Conservation (phyloP, 208 protist species). For the Leptomonas pyrrhocoris region DNA sequence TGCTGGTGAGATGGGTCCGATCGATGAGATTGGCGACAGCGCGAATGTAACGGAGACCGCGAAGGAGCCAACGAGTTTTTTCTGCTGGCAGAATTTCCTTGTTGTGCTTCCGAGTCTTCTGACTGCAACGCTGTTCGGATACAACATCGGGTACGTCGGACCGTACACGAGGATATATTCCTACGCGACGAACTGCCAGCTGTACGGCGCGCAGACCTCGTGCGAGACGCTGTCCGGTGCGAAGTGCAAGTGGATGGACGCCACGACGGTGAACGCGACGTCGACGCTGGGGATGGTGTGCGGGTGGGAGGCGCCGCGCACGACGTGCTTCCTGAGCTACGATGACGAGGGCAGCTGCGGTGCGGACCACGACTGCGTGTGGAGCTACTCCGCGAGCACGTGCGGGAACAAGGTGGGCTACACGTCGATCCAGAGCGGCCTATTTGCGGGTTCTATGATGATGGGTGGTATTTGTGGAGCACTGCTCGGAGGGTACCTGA, state of each 20-base stretch:
- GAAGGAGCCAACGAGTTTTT: too few species aligned
- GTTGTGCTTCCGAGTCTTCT: slow-evolving; percentile 38
- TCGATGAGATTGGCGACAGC: slow-evolving; percentile 56
- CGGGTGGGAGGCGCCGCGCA: slow-evolving; percentile 23
- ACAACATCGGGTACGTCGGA: slow-evolving; percentile 43
- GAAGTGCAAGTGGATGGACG: slow-evolving; percentile 26
- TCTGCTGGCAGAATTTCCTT: too few species aligned
- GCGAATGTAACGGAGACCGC: too few species aligned
- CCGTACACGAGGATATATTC: slow-evolving; percentile 40
- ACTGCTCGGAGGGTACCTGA: slow-evolving; percentile 15
- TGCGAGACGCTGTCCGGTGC: slow-evolving; percentile 25
- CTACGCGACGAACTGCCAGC: slow-evolving; percentile 44
- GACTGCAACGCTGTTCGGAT: slow-evolving; percentile 38
- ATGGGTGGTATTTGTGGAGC: slow-evolving; percentile 37
- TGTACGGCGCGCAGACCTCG: slow-evolving; percentile 19
- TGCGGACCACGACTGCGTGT: slow-evolving; percentile 27
- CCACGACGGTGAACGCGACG: slow-evolving; percentile 1
- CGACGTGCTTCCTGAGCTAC: slow-evolving; percentile 24
- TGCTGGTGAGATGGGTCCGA: too few species aligned
- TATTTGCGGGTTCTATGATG: slow-evolving; percentile 40
- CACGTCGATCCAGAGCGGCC: slow-evolving; percentile 29
- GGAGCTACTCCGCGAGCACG: slow-evolving; percentile 15
- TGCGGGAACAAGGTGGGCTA: slow-evolving; percentile 38
- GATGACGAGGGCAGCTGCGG: slow-evolving; percentile 15
- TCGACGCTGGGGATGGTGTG: slow-evolving; percentile 21